Evolutionary conservation across 495 filamentous ascomycete species (phyloP), one percentile per base, ranked within the genome.

Genomic region (Podospora tetraspora): DNA sequence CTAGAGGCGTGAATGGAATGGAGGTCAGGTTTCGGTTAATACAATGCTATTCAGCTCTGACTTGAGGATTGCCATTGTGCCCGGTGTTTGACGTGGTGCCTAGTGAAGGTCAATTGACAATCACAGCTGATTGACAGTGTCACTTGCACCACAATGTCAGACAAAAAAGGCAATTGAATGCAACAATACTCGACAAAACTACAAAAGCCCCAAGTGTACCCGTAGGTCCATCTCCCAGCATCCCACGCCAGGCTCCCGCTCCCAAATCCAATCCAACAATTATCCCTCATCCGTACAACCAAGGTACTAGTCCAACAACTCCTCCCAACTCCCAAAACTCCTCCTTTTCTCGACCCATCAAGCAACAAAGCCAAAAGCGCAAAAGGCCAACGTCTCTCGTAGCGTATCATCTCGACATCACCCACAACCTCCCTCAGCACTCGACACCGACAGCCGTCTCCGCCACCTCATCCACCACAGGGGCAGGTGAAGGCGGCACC

Each of bases 401-500:
- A 52, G 3, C 43, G 43, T 52, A 52, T 52, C 43, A 52, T 52
- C 43, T 52, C 43, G 16, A n/a, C 56, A 62, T 52, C 43, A 58
- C n/a, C 37, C 63, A 29, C 37, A 19, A 64, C 52, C 22, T 64
- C 61, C 10, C 64, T 66, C 57, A 66, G 30, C 65, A 63, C 63
- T 65, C 37, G 24, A 34, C 57, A 57, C 32, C 27, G 10, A 27
- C 8, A 43, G 1, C 52, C 16, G 61, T 25, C 59, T 63, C 63
- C 3, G 23, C n/a, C 19, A 67, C 64, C 12, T 59, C 70, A 9
- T 67, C 57, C 0, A 30, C 59, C 22, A 63, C n/a, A 5, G 72
- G 73, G 0, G 61, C 63, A 0, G 75, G 75, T 24, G 77, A 76
- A 3, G 75, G 37, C 1, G 72, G 69, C 9, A 68, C 69, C 32